These are phyloP conservation scores for Phytopythium kandeliae DNA, from an alignment of 352 stramenopile genomes.

Conservation along the genomic window DNA sequence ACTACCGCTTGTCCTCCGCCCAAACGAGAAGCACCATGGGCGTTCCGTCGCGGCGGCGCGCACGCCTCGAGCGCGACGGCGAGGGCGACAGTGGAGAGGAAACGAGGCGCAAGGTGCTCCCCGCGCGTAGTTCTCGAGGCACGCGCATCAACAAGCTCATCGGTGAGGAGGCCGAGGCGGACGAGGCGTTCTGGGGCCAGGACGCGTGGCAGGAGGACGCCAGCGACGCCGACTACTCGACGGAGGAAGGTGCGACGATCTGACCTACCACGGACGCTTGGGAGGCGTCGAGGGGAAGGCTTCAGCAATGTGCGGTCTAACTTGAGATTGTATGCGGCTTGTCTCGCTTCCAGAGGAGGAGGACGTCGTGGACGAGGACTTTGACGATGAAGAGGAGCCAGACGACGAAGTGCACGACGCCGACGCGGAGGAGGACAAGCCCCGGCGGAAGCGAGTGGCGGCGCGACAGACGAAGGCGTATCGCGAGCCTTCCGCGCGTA, in stretches of 20 bases:
- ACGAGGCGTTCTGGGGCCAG: slow-evolving; percentile 87
- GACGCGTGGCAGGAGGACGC: slow-evolving; percentile 78
- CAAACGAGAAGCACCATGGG: too few relatives aligned
- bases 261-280: not conserved
- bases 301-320: too few relatives aligned
- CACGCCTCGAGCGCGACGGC: slow-evolving; percentile 3
- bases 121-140: slow-evolving; percentile 57
- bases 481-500: slow-evolving; percentile 15
- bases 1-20: too few relatives aligned
- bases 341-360: slow-evolving; percentile 59
- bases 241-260: slow-evolving; percentile 60
- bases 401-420: slow-evolving; percentile 75
- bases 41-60: not conserved
- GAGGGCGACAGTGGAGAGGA: slow-evolving; percentile 6
- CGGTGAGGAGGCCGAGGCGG: slow-evolving; percentile 81
- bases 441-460: slow-evolving; percentile 20
- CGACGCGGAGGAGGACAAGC: slow-evolving; percentile 39
- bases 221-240: slow-evolving; percentile 85
- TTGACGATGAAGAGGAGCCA: slow-evolving; percentile 77
- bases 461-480: slow-evolving; percentile 16
- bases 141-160: slow-evolving; percentile 80
- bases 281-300: too few relatives aligned
- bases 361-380: slow-evolving; percentile 86
- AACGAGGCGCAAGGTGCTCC: slow-evolving; percentile 34
- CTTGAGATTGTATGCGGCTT: too few relatives aligned